Evolutionary conservation across 2,329 filamentous ascomycete species (phyloP), one percentile per base, ranked within the genome.

Genomic region (Alternaria brassicae): DNA sequence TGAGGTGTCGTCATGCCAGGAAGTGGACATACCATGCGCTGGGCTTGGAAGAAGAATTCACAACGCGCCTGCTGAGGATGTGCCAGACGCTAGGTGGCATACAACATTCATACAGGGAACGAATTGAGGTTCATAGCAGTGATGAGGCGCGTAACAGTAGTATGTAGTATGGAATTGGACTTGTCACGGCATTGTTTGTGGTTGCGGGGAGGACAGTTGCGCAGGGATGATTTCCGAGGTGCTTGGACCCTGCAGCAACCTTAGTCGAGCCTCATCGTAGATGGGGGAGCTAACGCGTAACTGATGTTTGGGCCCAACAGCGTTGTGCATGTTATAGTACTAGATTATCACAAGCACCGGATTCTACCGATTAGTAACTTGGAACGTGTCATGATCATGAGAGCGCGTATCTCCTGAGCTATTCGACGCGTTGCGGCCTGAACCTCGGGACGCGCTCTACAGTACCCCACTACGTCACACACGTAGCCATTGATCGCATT

Each of bases 391-490:
- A 28, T 25, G 30, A 2, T 2, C 19, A 4, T 3, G 30, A 36
- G 25, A 48, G 25, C 8, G 21, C 30, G 30, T 13, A 48, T 40
- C 3, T 47, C 5, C n/a, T 8, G 5, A 10, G 44, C 32, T 13
- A 3, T 5, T 28, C 21, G 32, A 40, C 48, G 48, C 48, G 32
- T 27, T 27, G 21, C 9, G 17, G 15, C 10, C n/a, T 47, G 44
- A 47, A 55, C 45, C 57, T 49, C 44, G 51, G 48, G 39, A 47
- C 42, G 45, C 32, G 27, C 21, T 6, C 40, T 55, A 41, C 58
- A 55, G 51, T 50, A 44, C 59, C 60, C 60, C 60, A 56, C 60
- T 54, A 55, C 52, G 57, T 60, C 56, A 60, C 51, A 7, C 42
- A 40, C 45, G n/a, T n/a, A 13, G 34, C 21, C 15, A 36, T 30